Percentiles rank a stretch among this genome's conserved stretches.
Evolutionary conservation across 2,329 filamentous ascomycete species (phyloP).

Genomic region (Fusarium tjaetaba): DNA sequence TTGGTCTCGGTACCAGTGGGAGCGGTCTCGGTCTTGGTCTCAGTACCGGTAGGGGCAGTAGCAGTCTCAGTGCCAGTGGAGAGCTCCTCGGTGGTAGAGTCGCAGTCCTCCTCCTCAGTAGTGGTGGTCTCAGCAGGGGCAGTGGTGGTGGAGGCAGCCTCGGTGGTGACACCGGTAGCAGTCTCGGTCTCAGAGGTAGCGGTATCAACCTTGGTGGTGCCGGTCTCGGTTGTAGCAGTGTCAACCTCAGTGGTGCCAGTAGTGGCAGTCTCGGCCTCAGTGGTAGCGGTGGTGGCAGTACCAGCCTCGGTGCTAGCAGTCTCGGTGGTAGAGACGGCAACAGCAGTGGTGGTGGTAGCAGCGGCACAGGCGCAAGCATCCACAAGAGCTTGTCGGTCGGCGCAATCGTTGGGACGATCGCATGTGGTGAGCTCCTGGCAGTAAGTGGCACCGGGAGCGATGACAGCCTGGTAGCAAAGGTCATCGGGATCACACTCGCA

Average conservation of each 20-base stretch:
- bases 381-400: not conserved
- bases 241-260: not conserved
- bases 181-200: not conserved
- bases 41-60: not conserved
- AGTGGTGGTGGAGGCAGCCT: constrained; percentile 9
- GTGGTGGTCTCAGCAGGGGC: constrained; percentile 3
- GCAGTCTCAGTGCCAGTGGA: not conserved
- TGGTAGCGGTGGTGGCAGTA: not conserved
- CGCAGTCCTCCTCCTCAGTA: constrained; percentile 7
- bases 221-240: not conserved
- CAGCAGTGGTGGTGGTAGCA: not conserved
- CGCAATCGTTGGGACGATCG: not conserved
- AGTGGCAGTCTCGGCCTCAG: not conserved
- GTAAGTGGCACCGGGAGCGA: rapidly evolving
- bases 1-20: not conserved
- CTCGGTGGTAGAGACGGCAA: not conserved
- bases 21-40: not conserved
- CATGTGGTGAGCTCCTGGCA: not conserved
- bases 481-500: constrained; percentile 19
- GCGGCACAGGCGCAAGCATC: not conserved
- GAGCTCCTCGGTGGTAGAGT: constrained; percentile 1
- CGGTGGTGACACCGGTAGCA: not conserved
- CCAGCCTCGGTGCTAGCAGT: constrained; percentile 9
- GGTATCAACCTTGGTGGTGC: constrained; percentile 4
- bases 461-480: constrained; percentile 3